phyloP scores from a whole-genome alignment of 371 early-diverging fungal species.

The Rhizomucor miehei region DNA sequence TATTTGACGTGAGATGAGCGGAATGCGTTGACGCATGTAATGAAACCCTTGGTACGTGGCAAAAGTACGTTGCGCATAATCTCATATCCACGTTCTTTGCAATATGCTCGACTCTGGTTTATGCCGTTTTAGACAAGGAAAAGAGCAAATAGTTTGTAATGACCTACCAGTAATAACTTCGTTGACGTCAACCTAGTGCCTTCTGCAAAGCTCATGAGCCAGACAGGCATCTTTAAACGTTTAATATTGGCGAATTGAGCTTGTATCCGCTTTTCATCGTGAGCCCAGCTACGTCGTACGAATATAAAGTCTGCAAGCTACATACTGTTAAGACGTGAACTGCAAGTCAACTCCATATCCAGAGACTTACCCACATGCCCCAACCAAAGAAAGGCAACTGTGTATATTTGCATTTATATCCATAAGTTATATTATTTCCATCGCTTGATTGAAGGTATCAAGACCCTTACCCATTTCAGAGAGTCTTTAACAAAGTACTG shows the following conservation, averaged over 20 bases:
- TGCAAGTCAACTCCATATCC: not conserved
- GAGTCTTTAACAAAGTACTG: constrained; percentile 78
- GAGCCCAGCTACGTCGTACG: constrained; percentile 65
- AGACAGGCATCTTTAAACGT: constrained; percentile 59
- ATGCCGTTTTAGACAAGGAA: not conserved
- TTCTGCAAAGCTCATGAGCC: constrained; percentile 74
- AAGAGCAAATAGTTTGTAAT: constrained; percentile 3
- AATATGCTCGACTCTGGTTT: constrained; percentile 59
- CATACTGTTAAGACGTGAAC: constrained; percentile 10
- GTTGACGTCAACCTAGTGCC: constrained; percentile 64
- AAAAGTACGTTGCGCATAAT: constrained; percentile 67
- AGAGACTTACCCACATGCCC: constrained; percentile 56
- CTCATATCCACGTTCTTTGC: constrained; percentile 52
- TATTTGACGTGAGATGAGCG: constrained; percentile 62
- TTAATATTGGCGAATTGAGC: constrained; percentile 58
- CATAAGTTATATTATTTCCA: too few relatives aligned
- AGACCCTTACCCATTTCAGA: constrained; percentile 58
- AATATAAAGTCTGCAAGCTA: constrained; percentile 70
- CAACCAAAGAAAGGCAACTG: constrained; percentile 62
- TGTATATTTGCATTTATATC: not conserved
- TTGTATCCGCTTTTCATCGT: constrained; percentile 62
- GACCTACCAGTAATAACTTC: constrained; percentile 54
- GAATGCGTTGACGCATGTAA: constrained; percentile 60
- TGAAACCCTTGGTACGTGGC: constrained; percentile 83
- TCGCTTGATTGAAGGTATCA: not conserved